Evolutionary conservation across 495 filamentous ascomycete genomes (phyloP).

Genomic region (Clavariopsis aquatica): DNA sequence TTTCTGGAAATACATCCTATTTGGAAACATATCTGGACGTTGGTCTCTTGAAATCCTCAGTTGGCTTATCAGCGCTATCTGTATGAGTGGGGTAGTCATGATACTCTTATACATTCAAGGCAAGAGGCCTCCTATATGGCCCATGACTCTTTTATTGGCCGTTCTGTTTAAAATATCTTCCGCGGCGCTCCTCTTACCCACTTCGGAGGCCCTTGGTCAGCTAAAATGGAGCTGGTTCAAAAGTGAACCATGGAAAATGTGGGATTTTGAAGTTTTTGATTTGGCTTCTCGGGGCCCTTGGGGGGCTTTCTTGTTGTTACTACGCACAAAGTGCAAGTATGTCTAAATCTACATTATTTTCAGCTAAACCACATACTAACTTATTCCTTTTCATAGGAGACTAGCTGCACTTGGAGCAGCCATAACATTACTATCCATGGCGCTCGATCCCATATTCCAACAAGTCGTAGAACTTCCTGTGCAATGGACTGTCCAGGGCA

Average conservation of each 20-base stretch:
- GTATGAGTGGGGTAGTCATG: slow-evolving; percentile 22
- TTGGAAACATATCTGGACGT: slow-evolving; percentile 4
- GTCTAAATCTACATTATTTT: background rate
- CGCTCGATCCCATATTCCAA: slow-evolving; percentile 36
- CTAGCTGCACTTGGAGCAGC: slow-evolving; percentile 28
- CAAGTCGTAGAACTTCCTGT: slow-evolving; percentile 22
- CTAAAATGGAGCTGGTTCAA: slow-evolving; percentile 38
- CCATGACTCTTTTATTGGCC: slow-evolving; percentile 18
- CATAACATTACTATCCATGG: slow-evolving; percentile 19
- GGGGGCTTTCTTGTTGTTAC: slow-evolving; percentile 30
- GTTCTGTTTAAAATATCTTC: slow-evolving; percentile 16
- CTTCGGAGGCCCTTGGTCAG: slow-evolving; percentile 32
- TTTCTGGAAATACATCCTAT: slow-evolving; percentile 6
- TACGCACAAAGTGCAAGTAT: slow-evolving; percentile 18
- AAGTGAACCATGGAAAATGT: slow-evolving; percentile 27
- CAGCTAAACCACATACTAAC: background rate
- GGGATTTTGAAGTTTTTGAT: slow-evolving; percentile 38
- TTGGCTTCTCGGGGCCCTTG: slow-evolving; percentile 32
- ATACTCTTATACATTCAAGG: slow-evolving; percentile 14
- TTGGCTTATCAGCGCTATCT: slow-evolving; percentile 25
- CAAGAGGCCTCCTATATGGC: slow-evolving; percentile 7
- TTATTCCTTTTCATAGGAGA: background rate
- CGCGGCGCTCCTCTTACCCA: slow-evolving; percentile 27
- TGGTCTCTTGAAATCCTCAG: slow-evolving; percentile 30
- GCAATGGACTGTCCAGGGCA: slow-evolving; percentile 1